Evolutionary conservation across 2,329 filamentous ascomycete genomes (phyloP).

Genomic region (Talaromyces albobiverticillius): DNA sequence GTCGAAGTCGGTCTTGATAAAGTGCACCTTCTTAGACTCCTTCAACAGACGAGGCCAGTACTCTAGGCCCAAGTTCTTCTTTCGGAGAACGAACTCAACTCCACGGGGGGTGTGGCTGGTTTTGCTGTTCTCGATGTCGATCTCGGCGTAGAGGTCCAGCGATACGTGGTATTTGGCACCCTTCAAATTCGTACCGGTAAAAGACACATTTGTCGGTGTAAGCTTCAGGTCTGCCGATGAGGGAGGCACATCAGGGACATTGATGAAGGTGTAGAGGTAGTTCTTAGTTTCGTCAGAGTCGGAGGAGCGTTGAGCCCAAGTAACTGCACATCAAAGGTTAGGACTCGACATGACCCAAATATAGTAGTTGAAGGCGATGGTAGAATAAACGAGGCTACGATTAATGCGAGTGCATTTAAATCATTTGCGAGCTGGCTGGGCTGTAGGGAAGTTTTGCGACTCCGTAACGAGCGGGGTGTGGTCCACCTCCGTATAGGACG

Average conservation of each 20-base stretch:
- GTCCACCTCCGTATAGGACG: constrained; percentile 1
- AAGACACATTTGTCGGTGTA: constrained; percentile 71
- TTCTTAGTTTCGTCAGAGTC: constrained; percentile 78
- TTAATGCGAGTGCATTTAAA: neutral
- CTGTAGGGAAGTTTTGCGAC: constrained; percentile 9
- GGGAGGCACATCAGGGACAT: constrained; percentile 77
- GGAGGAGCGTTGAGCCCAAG: constrained; percentile 97
- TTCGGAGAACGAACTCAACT: constrained; percentile 85
- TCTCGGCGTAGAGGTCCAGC: constrained; percentile 85
- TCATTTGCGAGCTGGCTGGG: neutral
- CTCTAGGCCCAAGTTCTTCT: constrained; percentile 93
- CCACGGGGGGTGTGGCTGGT: constrained; percentile 85
- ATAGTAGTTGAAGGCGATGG: neutral
- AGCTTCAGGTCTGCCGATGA: constrained; percentile 78
- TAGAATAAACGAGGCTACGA: neutral
- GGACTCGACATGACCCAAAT: neutral
- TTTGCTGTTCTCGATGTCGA: constrained; percentile 81
- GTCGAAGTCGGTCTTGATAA: constrained; percentile 97
- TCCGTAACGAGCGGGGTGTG: constrained; percentile 14
- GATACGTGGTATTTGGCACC: constrained; percentile 84
- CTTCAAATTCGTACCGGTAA: constrained; percentile 80
- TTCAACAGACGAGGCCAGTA: constrained; percentile 96
- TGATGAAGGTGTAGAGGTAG: constrained; percentile 90
- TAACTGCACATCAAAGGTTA: constrained; percentile 57
- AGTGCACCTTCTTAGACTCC: constrained; percentile 85